phyloP scores from a whole-genome alignment of 2,329 filamentous ascomycete genomes.

The Ophiostoma sp. region DNA sequence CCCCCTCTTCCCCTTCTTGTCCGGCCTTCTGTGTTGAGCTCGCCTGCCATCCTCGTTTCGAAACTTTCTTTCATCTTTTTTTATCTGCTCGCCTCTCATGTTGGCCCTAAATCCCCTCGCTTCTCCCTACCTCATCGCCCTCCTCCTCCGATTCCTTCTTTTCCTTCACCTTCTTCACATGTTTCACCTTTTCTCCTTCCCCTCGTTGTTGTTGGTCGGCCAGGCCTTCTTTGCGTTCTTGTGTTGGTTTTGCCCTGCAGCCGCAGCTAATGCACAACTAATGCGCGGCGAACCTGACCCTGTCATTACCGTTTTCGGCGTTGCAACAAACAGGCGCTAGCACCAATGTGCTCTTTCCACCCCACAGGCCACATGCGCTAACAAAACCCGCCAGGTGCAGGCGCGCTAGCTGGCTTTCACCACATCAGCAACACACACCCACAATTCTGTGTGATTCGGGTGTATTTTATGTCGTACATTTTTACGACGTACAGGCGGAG shows the following conservation, averaged over 20 bases:
- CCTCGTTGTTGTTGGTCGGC: not conserved
- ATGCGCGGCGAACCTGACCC: constrained; percentile 22
- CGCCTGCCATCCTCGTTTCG: not conserved
- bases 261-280: constrained; percentile 23
- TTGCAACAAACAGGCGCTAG: constrained; percentile 24
- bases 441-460: too few species aligned
- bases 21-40: not conserved
- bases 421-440: constrained; percentile 17
- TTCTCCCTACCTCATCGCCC: not conserved
- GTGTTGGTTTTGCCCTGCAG: constrained; percentile 21
- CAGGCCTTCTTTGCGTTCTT: not conserved
- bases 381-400: constrained; percentile 5
- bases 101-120: not conserved
- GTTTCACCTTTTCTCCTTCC: not conserved
- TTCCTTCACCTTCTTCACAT: too few species aligned
- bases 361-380: constrained; percentile 24
- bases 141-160: not conserved
- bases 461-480: too few species aligned
- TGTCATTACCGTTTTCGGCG: constrained; percentile 31
- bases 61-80: constrained; percentile 7
- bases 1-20: not conserved
- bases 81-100: not conserved
- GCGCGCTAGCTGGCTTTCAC: constrained; percentile 15
- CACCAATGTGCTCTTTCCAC: constrained; percentile 9
- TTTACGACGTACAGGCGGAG: not conserved